phyloP scores from a whole-genome alignment of 331 rosid genomes.

The Acacia pycnantha region DNA sequence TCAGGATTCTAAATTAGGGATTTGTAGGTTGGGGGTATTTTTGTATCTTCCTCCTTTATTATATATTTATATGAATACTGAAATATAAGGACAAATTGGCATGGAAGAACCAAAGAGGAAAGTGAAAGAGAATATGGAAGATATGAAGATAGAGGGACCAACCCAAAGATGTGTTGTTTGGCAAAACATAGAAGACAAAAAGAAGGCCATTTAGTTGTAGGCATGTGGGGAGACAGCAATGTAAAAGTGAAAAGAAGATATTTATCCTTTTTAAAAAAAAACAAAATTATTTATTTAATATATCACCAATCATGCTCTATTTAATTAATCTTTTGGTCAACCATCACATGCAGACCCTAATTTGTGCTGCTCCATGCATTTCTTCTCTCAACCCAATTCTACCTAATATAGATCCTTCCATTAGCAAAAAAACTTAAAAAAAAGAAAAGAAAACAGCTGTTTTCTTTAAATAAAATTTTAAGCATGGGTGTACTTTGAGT shows the following conservation, averaged over 20 bases:
- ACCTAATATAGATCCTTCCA: neutral
- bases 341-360: conserved; percentile 45
- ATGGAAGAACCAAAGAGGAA: neutral
- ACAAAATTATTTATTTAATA: neutral
- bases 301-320: neutral
- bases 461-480: too few species aligned
- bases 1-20: too few species aligned
- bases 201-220: neutral
- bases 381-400: conserved; percentile 14
- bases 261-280: too few species aligned
- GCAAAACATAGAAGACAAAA: conserved; percentile 27
- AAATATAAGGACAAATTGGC: neutral
- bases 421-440: too few species aligned
- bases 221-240: neutral
- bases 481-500: too few species aligned
- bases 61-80: neutral
- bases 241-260: too few species aligned
- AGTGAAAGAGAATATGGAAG: neutral
- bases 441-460: too few species aligned
- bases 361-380: conserved; percentile 49
- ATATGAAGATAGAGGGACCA: neutral
- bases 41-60: too few species aligned
- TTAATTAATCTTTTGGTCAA: conserved; percentile 19
- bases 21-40: too few species aligned
- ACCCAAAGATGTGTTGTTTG: neutral